Evolutionary conservation across 768 basidiomycete genomes (phyloP), one percentile per base, ranked within the genome.

Genomic region (Rhizopogon vesiculosus): DNA sequence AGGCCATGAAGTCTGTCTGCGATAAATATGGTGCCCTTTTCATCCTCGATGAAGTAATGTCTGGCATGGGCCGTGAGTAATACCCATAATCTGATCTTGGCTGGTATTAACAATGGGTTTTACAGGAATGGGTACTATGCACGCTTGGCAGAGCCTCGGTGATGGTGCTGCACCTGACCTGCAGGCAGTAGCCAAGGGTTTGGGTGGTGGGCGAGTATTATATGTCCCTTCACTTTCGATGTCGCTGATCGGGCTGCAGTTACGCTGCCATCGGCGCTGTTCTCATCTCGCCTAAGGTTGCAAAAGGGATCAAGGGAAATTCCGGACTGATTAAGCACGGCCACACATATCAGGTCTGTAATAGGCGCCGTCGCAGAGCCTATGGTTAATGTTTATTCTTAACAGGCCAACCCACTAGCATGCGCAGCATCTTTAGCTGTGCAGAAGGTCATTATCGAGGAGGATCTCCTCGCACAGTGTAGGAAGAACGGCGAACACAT

Each of bases 1-100:
- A 82, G 68, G 88, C 88, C 7, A 89, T 92, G 84, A 90, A 87
- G 62, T 84, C 85, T 10, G 87, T 91, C 18, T 91, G 89, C 61
- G 80, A 87, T 40, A 91, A 87, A 69, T 86, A 79, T 61, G 87
- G 77, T 41, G 76, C 65, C 42, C 70, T 96, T 16, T 86, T 93
- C 68, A 91, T 94, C 42, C 78, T 93, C 38, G 93, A 96, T 63
- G 93, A 95, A 71, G 89, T 93, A 45, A 93, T 95, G 92, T 84
- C 86, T 65, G 91, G 91, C 43, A 92, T 93, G 87, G 91, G 92
- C 55, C 83, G 91, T 87, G 66, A 71, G 88, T 77, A 40, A 35
- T 51, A 41, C 25, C 54, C 45, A n/a, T 51, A 45, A 25, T 39
- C 25, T 5, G 15, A 15, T 29, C n/a, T 44, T 33, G 10, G 25